phyloP scores from a whole-genome alignment of 2,329 filamentous ascomycete species.

The Cladosporium colombiae region DNA sequence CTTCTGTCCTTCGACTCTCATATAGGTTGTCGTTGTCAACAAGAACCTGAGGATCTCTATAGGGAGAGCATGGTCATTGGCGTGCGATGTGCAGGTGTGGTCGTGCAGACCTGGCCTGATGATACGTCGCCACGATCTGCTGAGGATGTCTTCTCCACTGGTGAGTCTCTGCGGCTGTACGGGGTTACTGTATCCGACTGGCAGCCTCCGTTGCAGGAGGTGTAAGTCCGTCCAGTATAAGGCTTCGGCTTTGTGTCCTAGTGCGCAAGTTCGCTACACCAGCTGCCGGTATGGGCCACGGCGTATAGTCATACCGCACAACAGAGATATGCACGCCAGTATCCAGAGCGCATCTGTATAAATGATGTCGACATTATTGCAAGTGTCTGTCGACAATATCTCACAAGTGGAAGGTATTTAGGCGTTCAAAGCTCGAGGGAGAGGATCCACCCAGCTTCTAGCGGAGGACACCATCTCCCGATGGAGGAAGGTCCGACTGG shows the following conservation, averaged over 20 bases:
- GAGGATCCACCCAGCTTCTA: neutral
- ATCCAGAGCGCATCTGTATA: neutral
- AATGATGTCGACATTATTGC: neutral
- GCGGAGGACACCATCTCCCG: slow-evolving; percentile 1
- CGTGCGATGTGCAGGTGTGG: neutral
- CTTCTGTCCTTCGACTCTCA: neutral
- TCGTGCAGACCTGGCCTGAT: neutral
- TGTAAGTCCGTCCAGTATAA: neutral
- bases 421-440: neutral
- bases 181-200: neutral
- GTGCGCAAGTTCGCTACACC: neutral
- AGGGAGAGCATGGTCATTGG: neutral
- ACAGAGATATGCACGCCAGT: neutral
- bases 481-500: slow-evolving; percentile 1
- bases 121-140: neutral
- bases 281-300: neutral
- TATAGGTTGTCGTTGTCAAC: neutral
- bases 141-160: neutral
- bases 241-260: neutral
- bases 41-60: neutral
- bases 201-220: neutral
- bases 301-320: neutral
- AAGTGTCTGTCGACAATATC: neutral
- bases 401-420: neutral
- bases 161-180: neutral